Evolutionary conservation across 2,329 filamentous ascomycete genomes (phyloP), one percentile per base, ranked within the genome.

Genomic region (Colletotrichum brevisporum): DNA sequence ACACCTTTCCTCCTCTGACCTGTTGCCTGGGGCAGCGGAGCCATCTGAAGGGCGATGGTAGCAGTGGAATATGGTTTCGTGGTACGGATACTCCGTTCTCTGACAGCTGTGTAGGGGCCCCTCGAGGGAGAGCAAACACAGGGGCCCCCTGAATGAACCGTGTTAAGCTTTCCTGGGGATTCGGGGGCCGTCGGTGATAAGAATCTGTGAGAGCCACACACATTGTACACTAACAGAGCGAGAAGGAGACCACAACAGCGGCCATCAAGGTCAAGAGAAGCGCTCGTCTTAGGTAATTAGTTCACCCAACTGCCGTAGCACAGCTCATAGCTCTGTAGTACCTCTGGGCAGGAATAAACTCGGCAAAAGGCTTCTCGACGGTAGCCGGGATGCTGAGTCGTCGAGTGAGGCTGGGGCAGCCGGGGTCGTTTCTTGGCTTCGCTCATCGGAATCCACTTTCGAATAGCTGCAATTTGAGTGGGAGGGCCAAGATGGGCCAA

Each of bases 141-240:
- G 52, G 55, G 55, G 31, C 1, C 43, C 50, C 66, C 36, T 26
- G 52, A 18, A 15, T 31, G 41, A 36, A 43, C 31, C 45, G 43
- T 21, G 36, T 52, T 57, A 69, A 69, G 67, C 67, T 69, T 66
- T 69, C 62, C 62, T 67, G 66, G 55, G 63, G 66, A 66, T 60
- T 60, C 56, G 50, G 43, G 53, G 66, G 13, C 26, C 13, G 24
- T 57, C 43, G 43, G 31, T 36, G 31, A 36, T 36, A 36, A 31
- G 27, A 31, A 31, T 31, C 27, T 36, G 31, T 36, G 10, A 31
- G 31, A 10, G 31, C 31, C 31, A 36, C 31, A 36, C 31, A 36
- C 10, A 10, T 36, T 36, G 10, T 36, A 36, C 31, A 36, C 31
- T 36, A 36, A 36, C 31, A 36, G 9, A 10, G 31, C 10, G 8